Conservation (phyloP, 345 rosid genomes). For the Citrus trifoliata region DNA sequence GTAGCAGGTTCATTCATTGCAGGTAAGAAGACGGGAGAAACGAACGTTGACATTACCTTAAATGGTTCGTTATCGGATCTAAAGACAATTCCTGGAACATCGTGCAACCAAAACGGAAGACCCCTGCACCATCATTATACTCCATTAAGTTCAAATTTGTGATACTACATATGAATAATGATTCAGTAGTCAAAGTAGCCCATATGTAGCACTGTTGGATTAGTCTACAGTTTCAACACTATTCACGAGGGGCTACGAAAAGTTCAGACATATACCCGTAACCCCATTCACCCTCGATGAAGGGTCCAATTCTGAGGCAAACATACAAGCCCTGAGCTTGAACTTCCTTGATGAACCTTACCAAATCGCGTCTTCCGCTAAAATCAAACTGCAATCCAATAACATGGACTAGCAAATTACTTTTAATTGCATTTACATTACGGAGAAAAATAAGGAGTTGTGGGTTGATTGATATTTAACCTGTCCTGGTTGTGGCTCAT, state of each 20-base stretch:
- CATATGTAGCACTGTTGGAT: background rate
- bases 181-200: no score
- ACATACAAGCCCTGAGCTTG: slow-evolving; percentile 65
- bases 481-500: slow-evolving; percentile 54
- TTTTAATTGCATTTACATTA: background rate
- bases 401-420: background rate
- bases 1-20: background rate
- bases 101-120: slow-evolving; percentile 79
- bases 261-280: slow-evolving; percentile 46
- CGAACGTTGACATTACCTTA: slow-evolving; percentile 41
- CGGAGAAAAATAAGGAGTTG: background rate
- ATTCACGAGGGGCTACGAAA: background rate
- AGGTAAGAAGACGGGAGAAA: background rate
- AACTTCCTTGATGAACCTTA: slow-evolving; percentile 62
- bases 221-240: background rate
- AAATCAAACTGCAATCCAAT: slow-evolving; percentile 60
- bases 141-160: background rate
- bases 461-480: slow-evolving; percentile 12
- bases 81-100: slow-evolving; percentile 63
- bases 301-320: slow-evolving; percentile 84
- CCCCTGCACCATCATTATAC: slow-evolving; percentile 42
- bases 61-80: slow-evolving; percentile 78
- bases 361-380: slow-evolving; percentile 60
- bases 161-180: background rate
- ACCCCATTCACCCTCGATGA: slow-evolving; percentile 74